Evolutionary conservation across 768 basidiomycete species (phyloP).

Genomic region (Pleurotus giganteus): DNA sequence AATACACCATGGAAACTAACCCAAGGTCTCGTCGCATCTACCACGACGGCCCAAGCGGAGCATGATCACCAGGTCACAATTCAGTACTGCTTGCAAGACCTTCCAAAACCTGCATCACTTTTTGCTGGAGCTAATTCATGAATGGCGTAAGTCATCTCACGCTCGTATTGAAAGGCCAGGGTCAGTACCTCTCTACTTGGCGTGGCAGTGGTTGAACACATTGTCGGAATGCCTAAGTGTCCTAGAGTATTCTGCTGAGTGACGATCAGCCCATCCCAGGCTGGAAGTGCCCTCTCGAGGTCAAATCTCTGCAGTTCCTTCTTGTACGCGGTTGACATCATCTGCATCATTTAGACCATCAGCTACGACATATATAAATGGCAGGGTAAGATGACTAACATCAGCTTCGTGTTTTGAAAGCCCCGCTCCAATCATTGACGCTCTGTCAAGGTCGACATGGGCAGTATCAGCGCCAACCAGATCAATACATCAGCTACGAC

Average conservation of each 20-base stretch:
- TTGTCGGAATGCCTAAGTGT: conserved; percentile 62
- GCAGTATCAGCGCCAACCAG: conserved; percentile 6
- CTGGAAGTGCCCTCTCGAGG: conserved; percentile 60
- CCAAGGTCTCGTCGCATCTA: too few species aligned
- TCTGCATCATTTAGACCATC: conserved; percentile 36
- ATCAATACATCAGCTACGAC: conserved; percentile 18
- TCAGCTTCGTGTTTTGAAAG: conserved; percentile 62
- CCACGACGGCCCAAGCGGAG: too few species aligned
- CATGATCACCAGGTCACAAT: not conserved
- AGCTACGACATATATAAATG: not conserved
- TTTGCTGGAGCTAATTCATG: conserved; percentile 56
- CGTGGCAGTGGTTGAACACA: conserved; percentile 55
- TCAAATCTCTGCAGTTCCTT: conserved; percentile 71
- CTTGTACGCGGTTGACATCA: conserved; percentile 60
- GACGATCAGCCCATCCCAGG: conserved; percentile 74
- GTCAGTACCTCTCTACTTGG: conserved; percentile 55
- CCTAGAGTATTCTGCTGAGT: conserved; percentile 69
- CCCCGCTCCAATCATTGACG: conserved; percentile 59
- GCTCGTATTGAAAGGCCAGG: not conserved
- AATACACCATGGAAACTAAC: not conserved
- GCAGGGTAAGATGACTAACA: conserved; percentile 42
- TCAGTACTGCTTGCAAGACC: conserved; percentile 30
- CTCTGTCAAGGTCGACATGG: conserved; percentile 39
- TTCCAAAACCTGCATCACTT: conserved; percentile 67
- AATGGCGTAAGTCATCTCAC: not conserved